Evolutionary conservation across 2,329 filamentous ascomycete genomes (phyloP).

Genomic region (Sarocladiaceae sp.): DNA sequence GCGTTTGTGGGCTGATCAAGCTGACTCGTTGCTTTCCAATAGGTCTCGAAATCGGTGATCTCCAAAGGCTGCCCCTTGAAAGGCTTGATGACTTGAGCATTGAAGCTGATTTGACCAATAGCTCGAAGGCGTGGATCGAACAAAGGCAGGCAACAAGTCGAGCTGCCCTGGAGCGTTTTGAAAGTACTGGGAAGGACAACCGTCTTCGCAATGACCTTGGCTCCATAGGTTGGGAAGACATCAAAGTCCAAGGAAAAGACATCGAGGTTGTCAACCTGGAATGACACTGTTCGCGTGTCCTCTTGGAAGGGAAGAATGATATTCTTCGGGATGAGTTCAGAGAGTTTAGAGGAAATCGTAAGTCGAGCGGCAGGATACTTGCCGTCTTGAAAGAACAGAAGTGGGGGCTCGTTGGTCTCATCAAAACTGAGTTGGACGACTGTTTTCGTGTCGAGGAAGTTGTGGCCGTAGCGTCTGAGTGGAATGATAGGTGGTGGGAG

Average conservation of each 20-base stretch:
- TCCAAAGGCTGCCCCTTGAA: slow-evolving; percentile 89
- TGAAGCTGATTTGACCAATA: slow-evolving; percentile 91
- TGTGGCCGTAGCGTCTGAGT: slow-evolving; percentile 89
- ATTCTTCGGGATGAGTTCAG: slow-evolving; percentile 93
- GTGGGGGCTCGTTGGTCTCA: slow-evolving; percentile 64
- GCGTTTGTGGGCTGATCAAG: slow-evolving; percentile 74
- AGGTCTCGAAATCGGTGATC: slow-evolving; percentile 96
- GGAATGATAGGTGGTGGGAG: slow-evolving; percentile 95
- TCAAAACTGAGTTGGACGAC: slow-evolving; percentile 92
- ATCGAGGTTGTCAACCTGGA: slow-evolving; percentile 91
- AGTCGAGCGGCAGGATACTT: slow-evolving; percentile 93
- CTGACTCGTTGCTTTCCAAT: slow-evolving; percentile 98
- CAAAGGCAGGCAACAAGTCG: slow-evolving; percentile 76
- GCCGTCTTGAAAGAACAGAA: slow-evolving; percentile 94
- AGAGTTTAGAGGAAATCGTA: slow-evolving; percentile 93
- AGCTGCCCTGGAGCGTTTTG: slow-evolving; percentile 65
- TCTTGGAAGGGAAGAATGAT: slow-evolving; percentile 94
- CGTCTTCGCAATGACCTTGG: slow-evolving; percentile 93
- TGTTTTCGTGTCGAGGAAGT: slow-evolving; percentile 96
- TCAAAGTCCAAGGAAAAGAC: slow-evolving; percentile 95
- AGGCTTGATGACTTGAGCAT: slow-evolving; percentile 92
- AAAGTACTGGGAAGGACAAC: slow-evolving; percentile 88
- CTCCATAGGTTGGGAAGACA: slow-evolving; percentile 94
- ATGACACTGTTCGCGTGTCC: slow-evolving; percentile 86
- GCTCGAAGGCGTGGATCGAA: slow-evolving; percentile 88